Conservation (phyloP, 345 rosid genomes). For the Eucalyptus globulus region DNA sequence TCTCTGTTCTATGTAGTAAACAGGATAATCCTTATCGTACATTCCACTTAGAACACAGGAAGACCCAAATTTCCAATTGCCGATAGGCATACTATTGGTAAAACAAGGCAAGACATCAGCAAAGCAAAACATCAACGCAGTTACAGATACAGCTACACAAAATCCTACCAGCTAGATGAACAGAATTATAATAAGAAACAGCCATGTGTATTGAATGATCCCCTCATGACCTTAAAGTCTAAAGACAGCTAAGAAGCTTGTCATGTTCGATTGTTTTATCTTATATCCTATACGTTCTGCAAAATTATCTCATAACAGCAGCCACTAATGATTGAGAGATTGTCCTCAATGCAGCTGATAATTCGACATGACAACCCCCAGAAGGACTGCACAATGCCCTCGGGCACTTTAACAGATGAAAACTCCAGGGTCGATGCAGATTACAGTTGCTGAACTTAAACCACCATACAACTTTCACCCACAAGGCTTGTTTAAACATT, state of each 20-base stretch:
- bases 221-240: neutral
- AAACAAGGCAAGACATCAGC: neutral
- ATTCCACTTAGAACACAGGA: neutral
- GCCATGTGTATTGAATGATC: neutral
- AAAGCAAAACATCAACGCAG: neutral
- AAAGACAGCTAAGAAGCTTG: neutral
- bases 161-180: neutral
- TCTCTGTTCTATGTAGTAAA: neutral
- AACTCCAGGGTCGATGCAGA: neutral
- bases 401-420: neutral
- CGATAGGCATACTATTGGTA: neutral
- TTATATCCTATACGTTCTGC: neutral
- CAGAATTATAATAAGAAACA: neutral
- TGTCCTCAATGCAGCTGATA: neutral
- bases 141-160: neutral
- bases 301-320: neutral
- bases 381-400: neutral
- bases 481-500: neutral
- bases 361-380: neutral
- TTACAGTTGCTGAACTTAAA: neutral
- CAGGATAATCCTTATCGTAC: neutral
- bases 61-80: neutral
- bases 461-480: neutral
- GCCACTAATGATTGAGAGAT: neutral
- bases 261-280: neutral